Conservation (phyloP, 257 asterid genomes). For the Przewalskia tangutica region DNA sequence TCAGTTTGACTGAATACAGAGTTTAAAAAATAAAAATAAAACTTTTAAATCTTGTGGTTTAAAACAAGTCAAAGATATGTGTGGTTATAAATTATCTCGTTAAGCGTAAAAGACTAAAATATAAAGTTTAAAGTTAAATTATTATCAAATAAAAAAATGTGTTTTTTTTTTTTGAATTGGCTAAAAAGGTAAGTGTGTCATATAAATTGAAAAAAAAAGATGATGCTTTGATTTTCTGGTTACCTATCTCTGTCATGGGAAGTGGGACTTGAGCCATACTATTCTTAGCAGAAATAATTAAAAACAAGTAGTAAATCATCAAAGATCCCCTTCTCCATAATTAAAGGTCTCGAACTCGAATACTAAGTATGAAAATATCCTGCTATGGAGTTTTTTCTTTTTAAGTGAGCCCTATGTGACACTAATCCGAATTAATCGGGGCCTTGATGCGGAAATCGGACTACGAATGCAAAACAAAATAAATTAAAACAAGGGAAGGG, state of each 20-base stretch:
- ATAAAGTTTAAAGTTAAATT: too few species aligned
- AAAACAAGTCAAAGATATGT: too few species aligned
- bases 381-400: fast-evolving
- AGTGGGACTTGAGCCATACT: neutral
- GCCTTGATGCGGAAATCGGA: fast-evolving
- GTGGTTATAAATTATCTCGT: too few species aligned
- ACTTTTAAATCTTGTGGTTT: too few species aligned
- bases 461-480: neutral
- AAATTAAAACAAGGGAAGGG: neutral
- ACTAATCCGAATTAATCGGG: too few species aligned
- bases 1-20: too few species aligned
- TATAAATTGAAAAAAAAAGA: neutral
- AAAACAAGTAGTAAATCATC: neutral
- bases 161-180: too few species aligned
- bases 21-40: too few species aligned
- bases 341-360: too few species aligned
- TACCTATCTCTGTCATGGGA: neutral
- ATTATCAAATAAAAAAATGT: too few species aligned
- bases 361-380: neutral
- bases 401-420: neutral
- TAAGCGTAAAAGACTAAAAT: too few species aligned
- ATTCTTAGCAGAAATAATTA: neutral
- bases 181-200: too few species aligned
- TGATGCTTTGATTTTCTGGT: neutral
- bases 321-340: neutral